Base-by-base conservation (phyloP, 805 yeast species). In the Candida railenensis region DNA sequence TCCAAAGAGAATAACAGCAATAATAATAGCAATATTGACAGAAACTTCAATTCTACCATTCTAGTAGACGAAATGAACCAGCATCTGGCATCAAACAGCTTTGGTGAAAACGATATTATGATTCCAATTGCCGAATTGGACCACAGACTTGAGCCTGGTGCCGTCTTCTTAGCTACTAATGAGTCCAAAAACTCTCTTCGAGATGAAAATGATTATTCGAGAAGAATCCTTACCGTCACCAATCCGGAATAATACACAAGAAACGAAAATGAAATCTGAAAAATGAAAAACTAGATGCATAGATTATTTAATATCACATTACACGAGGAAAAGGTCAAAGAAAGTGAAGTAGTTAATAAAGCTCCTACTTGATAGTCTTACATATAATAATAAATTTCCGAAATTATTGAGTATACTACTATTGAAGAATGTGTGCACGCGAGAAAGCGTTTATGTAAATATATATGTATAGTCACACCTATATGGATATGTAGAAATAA, bases 161-260 rank as follows among this genome's bases (percentile, higher is more conserved):
- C 67, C 2, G 54, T 67, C 59, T 62, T 61, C 44, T 34, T 59
- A 48, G 56, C 50, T 22, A 51, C 53, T 18, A 65, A 65, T 48
- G 49, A 46, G 21, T 62, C 69, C 22, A 56, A 49, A 22, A 63
- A 61, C 50, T 60, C 72, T 2, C 54, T 68, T 32, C 65, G 56
- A 14, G 74, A 68, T 47, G 66, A 66, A 33, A 45, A 53, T 9
- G 74, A 68, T 49, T 68, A 67, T 48, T 63, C 69, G 16, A 51
- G 74, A 43, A 60, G 64, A 42, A 56, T 62, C 33, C 50, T 65
- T 48, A 56, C 56, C 42, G 53, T 65, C 37, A 55, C 62, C 36
- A 65, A 65, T 46, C 66, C 66, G 4, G 54, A 57, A 25, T 25
- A 25, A 11, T n/a, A n/a, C n/a, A n/a, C n/a, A n/a, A n/a, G n/a